Evolutionary conservation across 2,329 filamentous ascomycete species (phyloP), one percentile per base, ranked within the genome.

Genomic region (Penicillium sclerotigenum): DNA sequence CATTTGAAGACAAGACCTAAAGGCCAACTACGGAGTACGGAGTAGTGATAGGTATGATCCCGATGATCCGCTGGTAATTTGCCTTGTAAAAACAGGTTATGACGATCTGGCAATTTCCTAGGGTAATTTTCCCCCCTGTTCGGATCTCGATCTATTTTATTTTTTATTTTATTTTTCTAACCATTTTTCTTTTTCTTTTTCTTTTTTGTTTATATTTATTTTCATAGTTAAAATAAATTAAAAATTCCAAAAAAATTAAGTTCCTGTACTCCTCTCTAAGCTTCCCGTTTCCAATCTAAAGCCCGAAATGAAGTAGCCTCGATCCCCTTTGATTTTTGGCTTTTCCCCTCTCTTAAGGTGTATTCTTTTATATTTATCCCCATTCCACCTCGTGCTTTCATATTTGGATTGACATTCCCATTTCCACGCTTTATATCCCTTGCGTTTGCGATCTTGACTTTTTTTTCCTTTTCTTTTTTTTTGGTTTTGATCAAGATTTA

Each of bases 371-470:
- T 50, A 53, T 62, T 61, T 63, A 43, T 59, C 52, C 41, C 46
- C 52, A 49, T 57, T 48, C 43, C 54, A 53, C 57, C 56, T 61
- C 59, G 51, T 54, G 47, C 56, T 62, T 55, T 49, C 61, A 65
- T 65, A 60, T 42, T 60, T 62, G 54, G 61, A 62, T 63, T 60
- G 52, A 62, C 63, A 65, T 65, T 64, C 60, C 56, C 47, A 36
- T 59, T 66, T 64, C 69, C 70, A 71, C 69, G 69, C 68, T 65
- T 48, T 46, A 56, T 58, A 65, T 63, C 66, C 68, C 68, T 68
- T 66, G 63, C 66, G 62, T 68, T 28, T 31, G 54, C 52, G 54
- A 61, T 61, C 61, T 58, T 24, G 56, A 53, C 49, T 45, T 41
- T 55, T 43, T 51, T 46, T 49, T 33, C 47, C 24, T 50, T 43